Conservation (phyloP, 1,284 basidiomycete species). For the Naganishia cerealis region DNA sequence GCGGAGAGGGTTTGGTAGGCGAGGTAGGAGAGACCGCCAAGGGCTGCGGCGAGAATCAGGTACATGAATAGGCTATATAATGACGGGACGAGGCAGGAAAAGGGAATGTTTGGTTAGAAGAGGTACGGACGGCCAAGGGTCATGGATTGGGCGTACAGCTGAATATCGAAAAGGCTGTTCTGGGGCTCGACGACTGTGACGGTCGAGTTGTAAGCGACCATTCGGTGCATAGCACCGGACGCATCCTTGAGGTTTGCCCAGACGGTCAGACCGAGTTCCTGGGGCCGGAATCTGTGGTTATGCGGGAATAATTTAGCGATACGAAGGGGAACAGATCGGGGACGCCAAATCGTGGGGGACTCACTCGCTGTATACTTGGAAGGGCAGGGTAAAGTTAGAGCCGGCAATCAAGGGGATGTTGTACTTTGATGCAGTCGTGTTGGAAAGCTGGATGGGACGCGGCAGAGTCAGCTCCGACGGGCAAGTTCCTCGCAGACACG, state of each 20-base stretch:
- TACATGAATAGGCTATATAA: conserved; percentile 70
- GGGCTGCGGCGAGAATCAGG: conserved; percentile 65
- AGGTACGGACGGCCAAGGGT: background rate
- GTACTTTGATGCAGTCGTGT: conserved; percentile 66
- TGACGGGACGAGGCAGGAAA: background rate
- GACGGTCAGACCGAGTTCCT: conserved; percentile 73
- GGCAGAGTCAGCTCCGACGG: background rate
- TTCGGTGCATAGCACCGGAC: conserved; percentile 56
- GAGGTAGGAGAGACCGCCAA: conserved; percentile 68
- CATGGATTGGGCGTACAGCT: conserved; percentile 61
- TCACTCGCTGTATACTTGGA: conserved; percentile 77
- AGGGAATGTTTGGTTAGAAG: background rate
- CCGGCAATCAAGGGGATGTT: conserved; percentile 64
- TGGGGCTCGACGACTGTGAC: conserved; percentile 80
- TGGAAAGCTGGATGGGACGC: conserved; percentile 43
- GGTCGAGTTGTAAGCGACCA: conserved; percentile 74
- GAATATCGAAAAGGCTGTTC: conserved; percentile 73
- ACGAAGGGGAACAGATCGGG: background rate
- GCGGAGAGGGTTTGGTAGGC: conserved; percentile 69
- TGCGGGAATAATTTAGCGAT: background rate
- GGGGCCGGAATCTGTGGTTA: conserved; percentile 57
- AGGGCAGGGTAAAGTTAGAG: conserved; percentile 70
- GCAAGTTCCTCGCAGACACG: background rate
- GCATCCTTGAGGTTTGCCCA: conserved; percentile 71
- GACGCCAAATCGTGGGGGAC: conserved; percentile 49